Evolutionary conservation across 2,329 filamentous ascomycete genomes (phyloP).

Genomic region (Lachnellula subtilissima): DNA sequence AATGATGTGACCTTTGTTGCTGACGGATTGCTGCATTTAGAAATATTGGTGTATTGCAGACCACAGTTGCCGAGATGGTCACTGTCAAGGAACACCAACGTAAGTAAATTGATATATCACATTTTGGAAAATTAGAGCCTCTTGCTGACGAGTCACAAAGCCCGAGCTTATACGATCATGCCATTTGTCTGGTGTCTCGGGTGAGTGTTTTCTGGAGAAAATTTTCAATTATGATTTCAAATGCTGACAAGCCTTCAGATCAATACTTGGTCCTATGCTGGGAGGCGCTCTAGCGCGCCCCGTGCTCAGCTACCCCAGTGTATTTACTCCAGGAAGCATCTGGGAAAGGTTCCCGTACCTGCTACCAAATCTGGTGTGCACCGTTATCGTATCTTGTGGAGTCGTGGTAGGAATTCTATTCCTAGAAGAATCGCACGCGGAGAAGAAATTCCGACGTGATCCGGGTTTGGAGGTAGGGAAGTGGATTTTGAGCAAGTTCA

Average conservation of each 20-base stretch:
- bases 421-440: constrained; percentile 87
- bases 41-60: constrained; percentile 93
- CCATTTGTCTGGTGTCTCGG: constrained; percentile 97
- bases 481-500: constrained; percentile 51
- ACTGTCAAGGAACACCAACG: constrained; percentile 91
- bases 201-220: constrained; percentile 41
- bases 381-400: constrained; percentile 69
- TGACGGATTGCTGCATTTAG: constrained; percentile 38
- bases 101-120: constrained; percentile 42
- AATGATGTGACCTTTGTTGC: not conserved
- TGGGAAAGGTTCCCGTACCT: constrained; percentile 88
- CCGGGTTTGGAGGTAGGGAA: constrained; percentile 71
- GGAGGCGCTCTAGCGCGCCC: constrained; percentile 87
- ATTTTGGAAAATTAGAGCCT: constrained; percentile 26
- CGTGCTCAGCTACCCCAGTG: constrained; percentile 70
- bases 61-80: constrained; percentile 89
- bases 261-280: constrained; percentile 86
- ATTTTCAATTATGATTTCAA: not conserved
- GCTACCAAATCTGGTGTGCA: constrained; percentile 86
- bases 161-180: constrained; percentile 95
- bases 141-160: constrained; percentile 40
- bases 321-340: constrained; percentile 69
- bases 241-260: constrained; percentile 43
- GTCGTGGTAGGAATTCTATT: constrained; percentile 78
- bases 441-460: constrained; percentile 73